Evolutionary conservation across 352 stramenopile species (phyloP).

Genomic region (Globisporangium camurandrum): DNA sequence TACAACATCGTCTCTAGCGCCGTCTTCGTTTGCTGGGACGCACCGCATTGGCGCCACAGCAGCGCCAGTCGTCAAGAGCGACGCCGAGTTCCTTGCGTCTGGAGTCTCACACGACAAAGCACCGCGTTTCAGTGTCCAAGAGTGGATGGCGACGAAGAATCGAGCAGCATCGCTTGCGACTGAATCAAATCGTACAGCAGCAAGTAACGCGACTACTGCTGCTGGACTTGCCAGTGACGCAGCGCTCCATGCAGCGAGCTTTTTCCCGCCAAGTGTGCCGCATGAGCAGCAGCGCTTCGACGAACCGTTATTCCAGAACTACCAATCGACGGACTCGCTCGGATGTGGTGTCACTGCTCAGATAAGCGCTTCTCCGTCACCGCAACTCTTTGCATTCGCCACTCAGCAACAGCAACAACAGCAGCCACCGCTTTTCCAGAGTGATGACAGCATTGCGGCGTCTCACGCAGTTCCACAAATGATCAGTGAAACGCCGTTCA

Average conservation of each 20-base stretch:
- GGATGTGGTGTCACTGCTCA: background rate
- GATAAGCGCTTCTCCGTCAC: no score
- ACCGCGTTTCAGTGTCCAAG: constrained; percentile 54
- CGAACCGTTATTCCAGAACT: background rate
- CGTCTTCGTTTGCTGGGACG: no score
- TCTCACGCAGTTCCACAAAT: background rate
- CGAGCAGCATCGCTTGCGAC: constrained; percentile 19
- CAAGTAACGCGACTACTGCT: constrained; percentile 4
- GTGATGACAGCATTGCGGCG: background rate
- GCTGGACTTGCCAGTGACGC: no score
- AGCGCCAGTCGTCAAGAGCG: constrained; percentile 27
- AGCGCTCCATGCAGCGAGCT: background rate
- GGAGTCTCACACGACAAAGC: constrained; percentile 69
- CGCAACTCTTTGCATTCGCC: constrained; percentile 4
- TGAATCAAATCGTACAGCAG: constrained; percentile 14
- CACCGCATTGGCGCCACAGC: background rate
- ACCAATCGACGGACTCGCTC: background rate
- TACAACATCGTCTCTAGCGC: no score
- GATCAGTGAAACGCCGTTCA: background rate
- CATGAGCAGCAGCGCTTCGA: background rate
- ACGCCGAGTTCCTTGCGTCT: constrained; percentile 40
- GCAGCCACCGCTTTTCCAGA: background rate
- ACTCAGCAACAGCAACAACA: constrained; percentile 2
- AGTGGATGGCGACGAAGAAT: constrained; percentile 67
- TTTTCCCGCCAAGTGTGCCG: background rate